Conservation (phyloP, 768 basidiomycete genomes). For the Panus rudis region DNA sequence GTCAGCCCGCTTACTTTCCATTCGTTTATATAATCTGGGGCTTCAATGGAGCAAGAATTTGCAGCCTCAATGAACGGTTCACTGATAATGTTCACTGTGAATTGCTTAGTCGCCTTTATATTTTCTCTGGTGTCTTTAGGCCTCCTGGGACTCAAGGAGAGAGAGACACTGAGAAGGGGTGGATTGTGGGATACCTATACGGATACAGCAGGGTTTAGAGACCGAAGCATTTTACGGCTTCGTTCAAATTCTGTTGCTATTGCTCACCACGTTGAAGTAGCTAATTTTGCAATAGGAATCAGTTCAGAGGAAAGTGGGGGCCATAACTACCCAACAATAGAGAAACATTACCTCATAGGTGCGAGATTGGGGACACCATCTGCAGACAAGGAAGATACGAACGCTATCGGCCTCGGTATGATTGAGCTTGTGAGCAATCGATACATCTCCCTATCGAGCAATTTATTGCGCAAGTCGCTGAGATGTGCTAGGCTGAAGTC, state of each 20-base stretch:
- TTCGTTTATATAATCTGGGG: conserved; percentile 45
- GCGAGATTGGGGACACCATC: conserved; percentile 54
- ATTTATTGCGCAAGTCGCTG: background rate
- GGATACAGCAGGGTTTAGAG: conserved; percentile 6
- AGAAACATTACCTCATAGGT: conserved; percentile 56
- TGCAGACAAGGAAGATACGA: conserved; percentile 52
- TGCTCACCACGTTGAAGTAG: conserved; percentile 1
- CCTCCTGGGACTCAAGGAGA: conserved; percentile 35
- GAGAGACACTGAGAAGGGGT: conserved; percentile 58
- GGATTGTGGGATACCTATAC: conserved; percentile 54
- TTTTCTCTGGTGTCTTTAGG: conserved; percentile 62
- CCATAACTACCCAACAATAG: no score
- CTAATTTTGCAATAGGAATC: no score
- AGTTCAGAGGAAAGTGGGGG: no score
- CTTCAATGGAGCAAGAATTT: conserved; percentile 48
- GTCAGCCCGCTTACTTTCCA: conserved; percentile 59
- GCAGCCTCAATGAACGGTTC: conserved; percentile 55
- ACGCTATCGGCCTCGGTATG: conserved; percentile 60
- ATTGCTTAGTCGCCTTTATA: conserved; percentile 56
- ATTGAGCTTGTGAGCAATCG: conserved; percentile 50
- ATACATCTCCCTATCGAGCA: conserved; percentile 31
- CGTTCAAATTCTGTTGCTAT: conserved; percentile 2
- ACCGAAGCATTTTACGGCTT: background rate
- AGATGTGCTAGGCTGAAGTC: background rate
- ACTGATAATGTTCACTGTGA: conserved; percentile 67